Percentiles rank a stretch among this genome's conserved stretches.
Evolutionary conservation across 148 eudicot species (phyloP).

Genomic region (Simmondsia chinensis): DNA sequence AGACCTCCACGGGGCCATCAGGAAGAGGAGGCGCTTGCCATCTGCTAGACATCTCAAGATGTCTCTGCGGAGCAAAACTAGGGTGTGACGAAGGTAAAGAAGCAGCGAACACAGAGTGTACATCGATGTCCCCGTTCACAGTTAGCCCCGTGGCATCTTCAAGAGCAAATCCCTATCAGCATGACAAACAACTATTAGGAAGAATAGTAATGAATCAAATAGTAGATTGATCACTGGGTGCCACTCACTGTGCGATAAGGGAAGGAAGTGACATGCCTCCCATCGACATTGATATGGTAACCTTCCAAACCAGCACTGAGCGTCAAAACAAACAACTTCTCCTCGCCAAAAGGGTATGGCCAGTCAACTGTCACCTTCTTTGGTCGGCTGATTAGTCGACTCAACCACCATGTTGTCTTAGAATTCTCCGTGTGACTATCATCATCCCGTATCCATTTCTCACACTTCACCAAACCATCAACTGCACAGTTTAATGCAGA

Average conservation of each 20-base stretch:
- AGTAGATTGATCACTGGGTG: constrained; percentile 1
- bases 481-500: constrained; percentile 45
- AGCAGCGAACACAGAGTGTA: constrained; percentile 67
- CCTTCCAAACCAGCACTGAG: constrained; percentile 85
- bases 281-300: constrained; percentile 72
- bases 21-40: constrained; percentile 77
- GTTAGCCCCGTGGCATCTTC: constrained; percentile 96
- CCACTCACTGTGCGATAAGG: constrained; percentile 80
- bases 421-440: constrained; percentile 51
- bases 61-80: constrained; percentile 67
- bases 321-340: constrained; percentile 66
- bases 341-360: constrained; percentile 84
- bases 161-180: constrained; percentile 62
- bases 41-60: constrained; percentile 55
- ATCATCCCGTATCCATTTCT: constrained; percentile 75
- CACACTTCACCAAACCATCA: constrained; percentile 67
- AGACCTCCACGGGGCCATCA: constrained; percentile 53
- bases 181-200: constrained; percentile 6
- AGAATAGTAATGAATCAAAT: neutral
- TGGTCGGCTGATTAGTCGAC: constrained; percentile 50
- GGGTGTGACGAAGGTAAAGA: constrained; percentile 84
- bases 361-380: constrained; percentile 73
- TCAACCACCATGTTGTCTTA: constrained; percentile 72
- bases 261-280: constrained; percentile 82
- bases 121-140: constrained; percentile 63